Evolutionary conservation across 495 filamentous ascomycete genomes (phyloP).

Genomic region (Penicillium cataractarum): DNA sequence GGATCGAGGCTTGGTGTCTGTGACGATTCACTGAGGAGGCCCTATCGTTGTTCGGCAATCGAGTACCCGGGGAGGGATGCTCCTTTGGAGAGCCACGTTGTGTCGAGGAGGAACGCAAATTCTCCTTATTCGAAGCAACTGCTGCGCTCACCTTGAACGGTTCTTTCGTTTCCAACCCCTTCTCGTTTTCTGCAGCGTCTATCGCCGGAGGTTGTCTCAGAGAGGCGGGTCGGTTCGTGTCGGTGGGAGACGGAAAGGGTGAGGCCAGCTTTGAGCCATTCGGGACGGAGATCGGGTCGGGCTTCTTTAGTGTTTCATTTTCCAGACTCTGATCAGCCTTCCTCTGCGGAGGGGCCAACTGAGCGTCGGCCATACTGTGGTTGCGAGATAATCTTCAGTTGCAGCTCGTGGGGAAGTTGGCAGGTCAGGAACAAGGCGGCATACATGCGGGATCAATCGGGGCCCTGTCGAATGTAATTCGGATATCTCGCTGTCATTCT

Average conservation of each 20-base stretch:
- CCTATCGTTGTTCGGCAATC: constrained; percentile 32
- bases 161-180: constrained; percentile 7
- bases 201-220: constrained; percentile 17
- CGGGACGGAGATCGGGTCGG: constrained; percentile 27
- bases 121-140: constrained; percentile 22
- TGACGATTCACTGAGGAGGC: constrained; percentile 26
- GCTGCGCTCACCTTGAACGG: constrained; percentile 8
- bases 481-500: constrained; percentile 20
- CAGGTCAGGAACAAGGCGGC: constrained; percentile 10
- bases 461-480: constrained; percentile 11
- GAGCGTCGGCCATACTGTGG: constrained; percentile 34
- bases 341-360: constrained; percentile 24
- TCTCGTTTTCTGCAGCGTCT: constrained; percentile 14
- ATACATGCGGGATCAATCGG: constrained; percentile 29
- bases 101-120: constrained; percentile 25
- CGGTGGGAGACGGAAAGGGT: constrained; percentile 41
- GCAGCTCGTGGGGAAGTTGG: constrained; percentile 16
- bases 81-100: constrained; percentile 27
- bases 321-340: constrained; percentile 27
- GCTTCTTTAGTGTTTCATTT: constrained; percentile 28
- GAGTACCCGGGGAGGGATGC: constrained; percentile 32
- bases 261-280: constrained; percentile 34
- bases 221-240: constrained; percentile 28
- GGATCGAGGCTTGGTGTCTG: constrained; percentile 32
- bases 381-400: constrained; percentile 25